Evolutionary conservation across 176 grass and related monocot genomes (phyloP), one percentile per base, ranked within the genome.

Genomic region (Oryza australiensis): DNA sequence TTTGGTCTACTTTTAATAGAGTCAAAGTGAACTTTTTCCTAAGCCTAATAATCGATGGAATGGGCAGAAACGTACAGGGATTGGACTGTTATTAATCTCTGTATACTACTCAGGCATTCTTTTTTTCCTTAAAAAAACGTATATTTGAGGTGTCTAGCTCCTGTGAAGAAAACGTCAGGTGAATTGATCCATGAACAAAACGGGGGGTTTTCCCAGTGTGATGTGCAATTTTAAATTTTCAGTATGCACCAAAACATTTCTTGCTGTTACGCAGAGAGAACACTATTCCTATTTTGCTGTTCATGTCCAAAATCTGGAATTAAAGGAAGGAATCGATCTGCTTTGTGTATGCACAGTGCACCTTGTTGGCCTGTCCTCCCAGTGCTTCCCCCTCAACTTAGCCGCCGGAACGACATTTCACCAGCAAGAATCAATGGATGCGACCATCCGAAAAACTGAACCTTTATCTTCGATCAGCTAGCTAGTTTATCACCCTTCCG

Each of bases 401-500:
- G 48, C 64, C 2, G 46, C 46, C 5, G 8, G 8, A 23, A 60
- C n/a, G 49, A 63, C 63, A 7, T 23, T 86, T 68, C 14, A 75
- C 62, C 62, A 62, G 24, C 5, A 68, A 22, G 24, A 46, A 66
- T 29, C 38, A 12, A 40, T 9, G 11, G 32, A 63, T 9, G 11
- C 30, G 34, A 28, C n/a, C 16, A 35, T 45, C 34, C 62, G 5
- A 23, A 67, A 51, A 55, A 26, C 33, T 3, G 27, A 49, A 32
- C 67, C 43, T 79, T 79, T 85, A 78, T 78, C 83, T 23, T 62
- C 9, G 38, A 40, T 40, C 28, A 15, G 45, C 5, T 5, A 15
- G 45, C 5, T 3, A 12, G 22, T 40, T 27, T 40, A 53, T 51
- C 68, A 35, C 26, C 35, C n/a, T 78, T 41, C 40, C 72, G 53